phyloP scores from a whole-genome alignment of 2,329 filamentous ascomycete species.

The Trichoderma breve region DNA sequence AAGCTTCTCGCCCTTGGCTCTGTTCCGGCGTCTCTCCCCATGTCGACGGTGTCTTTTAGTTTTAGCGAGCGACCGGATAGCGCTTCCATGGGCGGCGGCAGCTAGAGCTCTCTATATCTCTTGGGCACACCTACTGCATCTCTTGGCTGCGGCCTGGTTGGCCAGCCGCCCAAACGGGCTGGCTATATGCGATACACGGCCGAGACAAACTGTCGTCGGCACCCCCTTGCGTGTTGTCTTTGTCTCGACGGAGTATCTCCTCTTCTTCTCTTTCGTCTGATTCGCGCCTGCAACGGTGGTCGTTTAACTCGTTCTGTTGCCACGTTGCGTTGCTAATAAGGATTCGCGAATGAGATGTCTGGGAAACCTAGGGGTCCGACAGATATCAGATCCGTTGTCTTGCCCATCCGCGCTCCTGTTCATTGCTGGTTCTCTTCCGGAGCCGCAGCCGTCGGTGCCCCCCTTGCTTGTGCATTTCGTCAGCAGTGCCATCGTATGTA shows the following conservation, averaged over 20 bases:
- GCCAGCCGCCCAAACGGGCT: neutral
- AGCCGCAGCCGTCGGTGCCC: neutral
- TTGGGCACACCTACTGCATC: neutral
- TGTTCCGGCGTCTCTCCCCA: neutral
- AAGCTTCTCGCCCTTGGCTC: slow-evolving; percentile 3
- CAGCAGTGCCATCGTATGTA: neutral
- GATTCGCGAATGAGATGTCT: neutral
- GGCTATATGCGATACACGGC: neutral
- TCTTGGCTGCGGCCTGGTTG: slow-evolving; percentile 6
- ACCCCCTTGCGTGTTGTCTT: neutral
- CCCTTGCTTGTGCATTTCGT: slow-evolving; percentile 1
- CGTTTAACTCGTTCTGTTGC: neutral
- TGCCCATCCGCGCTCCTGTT: neutral
- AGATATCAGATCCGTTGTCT: neutral
- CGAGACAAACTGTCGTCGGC: neutral
- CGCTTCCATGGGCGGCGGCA: neutral
- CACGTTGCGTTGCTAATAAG: neutral
- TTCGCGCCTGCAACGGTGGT: neutral
- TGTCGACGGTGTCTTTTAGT: neutral
- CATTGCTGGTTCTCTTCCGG: neutral
- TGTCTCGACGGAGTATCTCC: neutral
- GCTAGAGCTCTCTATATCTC: neutral
- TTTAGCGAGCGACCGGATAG: neutral
- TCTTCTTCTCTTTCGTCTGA: neutral
- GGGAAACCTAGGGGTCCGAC: neutral